Percentiles rank a stretch among this genome's conserved stretches.
Conservation (phyloP, 1,284 basidiomycete genomes). For the Fomitopsis pinicola region DNA sequence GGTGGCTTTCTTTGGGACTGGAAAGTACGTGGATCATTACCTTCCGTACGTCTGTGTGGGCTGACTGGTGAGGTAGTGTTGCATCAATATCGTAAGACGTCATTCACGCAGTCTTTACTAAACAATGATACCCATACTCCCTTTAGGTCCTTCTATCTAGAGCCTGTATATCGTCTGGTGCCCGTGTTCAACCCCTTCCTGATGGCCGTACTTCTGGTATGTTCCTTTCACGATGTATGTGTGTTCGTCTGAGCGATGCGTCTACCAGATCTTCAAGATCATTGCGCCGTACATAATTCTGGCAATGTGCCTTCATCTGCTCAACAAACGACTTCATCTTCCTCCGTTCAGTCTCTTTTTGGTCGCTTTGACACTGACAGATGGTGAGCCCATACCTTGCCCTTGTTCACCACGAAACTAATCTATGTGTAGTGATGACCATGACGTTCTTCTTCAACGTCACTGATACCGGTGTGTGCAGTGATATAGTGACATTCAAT, state of each 20-base stretch:
- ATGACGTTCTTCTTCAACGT: slow-evolving; percentile 84
- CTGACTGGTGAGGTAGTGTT: slow-evolving; percentile 47
- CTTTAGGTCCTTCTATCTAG: slow-evolving; percentile 79
- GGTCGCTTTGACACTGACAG: slow-evolving; percentile 69
- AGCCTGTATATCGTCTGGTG: slow-evolving; percentile 85
- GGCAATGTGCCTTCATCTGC: slow-evolving; percentile 60
- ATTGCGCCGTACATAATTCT: slow-evolving; percentile 78
- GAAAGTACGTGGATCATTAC: slow-evolving; percentile 56
- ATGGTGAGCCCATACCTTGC: slow-evolving; percentile 39
- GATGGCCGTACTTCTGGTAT: slow-evolving; percentile 71
- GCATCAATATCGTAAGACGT: slow-evolving; percentile 76
- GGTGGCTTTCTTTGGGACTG: slow-evolving; percentile 85
- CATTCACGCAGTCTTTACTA: background rate
- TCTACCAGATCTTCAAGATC: slow-evolving; percentile 73
- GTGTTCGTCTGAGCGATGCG: background rate
- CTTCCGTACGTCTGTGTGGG: no score
- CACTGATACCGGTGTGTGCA: slow-evolving; percentile 60
- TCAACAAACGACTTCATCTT: slow-evolving; percentile 62
- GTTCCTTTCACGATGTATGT: slow-evolving; percentile 10
- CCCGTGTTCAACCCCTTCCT: slow-evolving; percentile 86
- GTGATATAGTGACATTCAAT: background rate
- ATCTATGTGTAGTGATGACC: slow-evolving; percentile 54
- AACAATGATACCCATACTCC: background rate
- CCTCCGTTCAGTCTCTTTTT: slow-evolving; percentile 78
- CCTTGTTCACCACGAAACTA: no score